Base-by-base conservation (phyloP, 345 rosid genomes). In the Carallia brachiata region DNA sequence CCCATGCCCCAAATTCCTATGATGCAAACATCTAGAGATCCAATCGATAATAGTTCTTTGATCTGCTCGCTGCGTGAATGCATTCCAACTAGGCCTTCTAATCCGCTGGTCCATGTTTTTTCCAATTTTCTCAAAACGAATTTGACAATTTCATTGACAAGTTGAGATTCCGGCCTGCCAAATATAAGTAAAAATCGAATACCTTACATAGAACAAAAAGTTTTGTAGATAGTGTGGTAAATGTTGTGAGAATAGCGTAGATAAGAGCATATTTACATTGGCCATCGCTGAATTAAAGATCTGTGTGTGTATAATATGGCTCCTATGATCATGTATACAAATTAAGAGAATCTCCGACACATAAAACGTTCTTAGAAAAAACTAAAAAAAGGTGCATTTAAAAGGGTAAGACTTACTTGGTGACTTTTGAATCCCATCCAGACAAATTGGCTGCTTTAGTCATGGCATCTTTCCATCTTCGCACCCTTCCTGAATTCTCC, bases 1-100 rank as follows among this genome's bases (percentile, higher is more conserved):
- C 65, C 47, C 65, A 34, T 34, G 16, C 65, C 65, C 36, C 65
- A 62, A 1, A 62, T 62, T 36, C 65, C 65, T 5, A 36, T 30
- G 19, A 36, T 5, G 31, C 23, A 9, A 37, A 37, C 52, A 4
- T 62, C 23, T 12, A 12, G n/a, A 16, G 6, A 16, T 28, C 12
- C 28, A 7, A n/a, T 2, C 2, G 7, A 18, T 6, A n/a, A 18
- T 5, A 15, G 39, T 2, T 27, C 7, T 7, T 1, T 7, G 23
- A 62, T 1, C n/a, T 62, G 7, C 30, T 36, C 10, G 5, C 36
- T 36, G 1, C 52, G 65, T 39, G 31, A n/a, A 18, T 62, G 50
- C 13, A 62, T 62, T 62, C 65, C 65, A 39, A 62, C 65, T 7
- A 62, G 23, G 23, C 39, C 39, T 3, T n/a, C 23, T 6, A 30